A percentile compares a stretch with the other conserved stretches of the same genome.
Conservation (phyloP, 352 stramenopile species). For the Pythium vanterpoolii region DNA sequence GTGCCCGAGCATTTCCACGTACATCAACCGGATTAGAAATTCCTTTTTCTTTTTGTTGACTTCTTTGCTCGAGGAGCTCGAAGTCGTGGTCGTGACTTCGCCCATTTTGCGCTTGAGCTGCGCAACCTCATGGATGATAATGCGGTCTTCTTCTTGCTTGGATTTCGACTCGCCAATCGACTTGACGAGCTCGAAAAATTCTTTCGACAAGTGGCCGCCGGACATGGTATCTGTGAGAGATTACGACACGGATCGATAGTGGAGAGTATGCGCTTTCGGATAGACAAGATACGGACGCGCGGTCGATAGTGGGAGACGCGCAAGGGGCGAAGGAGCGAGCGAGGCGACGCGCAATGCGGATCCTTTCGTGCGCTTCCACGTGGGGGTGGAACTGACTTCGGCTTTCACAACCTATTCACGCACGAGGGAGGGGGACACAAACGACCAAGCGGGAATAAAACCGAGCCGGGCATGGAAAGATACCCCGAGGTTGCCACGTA, state of each 20-base stretch:
- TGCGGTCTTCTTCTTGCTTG: slow-evolving; percentile 99
- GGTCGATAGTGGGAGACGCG: not conserved
- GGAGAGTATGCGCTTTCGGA: not conserved
- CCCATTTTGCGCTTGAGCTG: slow-evolving; percentile 96
- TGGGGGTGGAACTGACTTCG: slow-evolving; percentile 24
- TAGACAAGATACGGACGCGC: not conserved
- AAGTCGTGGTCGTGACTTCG: slow-evolving; percentile 77
- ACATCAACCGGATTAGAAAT: slow-evolving; percentile 99
- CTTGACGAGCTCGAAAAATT: slow-evolving; percentile 99
- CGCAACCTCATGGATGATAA: slow-evolving; percentile 96
- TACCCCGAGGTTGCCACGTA: slow-evolving; percentile 22
- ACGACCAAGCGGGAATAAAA: slow-evolving; percentile 18
- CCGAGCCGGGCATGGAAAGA: slow-evolving; percentile 16
- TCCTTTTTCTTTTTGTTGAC: slow-evolving; percentile 98
- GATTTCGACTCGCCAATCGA: slow-evolving; percentile 99
- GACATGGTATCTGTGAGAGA: slow-evolving; percentile 50
- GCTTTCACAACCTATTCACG: not conserved
- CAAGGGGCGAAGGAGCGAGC: not conserved
- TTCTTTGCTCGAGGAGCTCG: slow-evolving; percentile 63
- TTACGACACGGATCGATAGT: not conserved
- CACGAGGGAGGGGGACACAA: slow-evolving; percentile 9
- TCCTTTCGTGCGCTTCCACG: slow-evolving; percentile 11
- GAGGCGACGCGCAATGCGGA: not conserved
- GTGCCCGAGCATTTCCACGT: slow-evolving; percentile 99
- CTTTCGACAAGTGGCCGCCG: slow-evolving; percentile 90